Conservation (phyloP, 768 basidiomycete species). For the Leccinum variicolor region DNA sequence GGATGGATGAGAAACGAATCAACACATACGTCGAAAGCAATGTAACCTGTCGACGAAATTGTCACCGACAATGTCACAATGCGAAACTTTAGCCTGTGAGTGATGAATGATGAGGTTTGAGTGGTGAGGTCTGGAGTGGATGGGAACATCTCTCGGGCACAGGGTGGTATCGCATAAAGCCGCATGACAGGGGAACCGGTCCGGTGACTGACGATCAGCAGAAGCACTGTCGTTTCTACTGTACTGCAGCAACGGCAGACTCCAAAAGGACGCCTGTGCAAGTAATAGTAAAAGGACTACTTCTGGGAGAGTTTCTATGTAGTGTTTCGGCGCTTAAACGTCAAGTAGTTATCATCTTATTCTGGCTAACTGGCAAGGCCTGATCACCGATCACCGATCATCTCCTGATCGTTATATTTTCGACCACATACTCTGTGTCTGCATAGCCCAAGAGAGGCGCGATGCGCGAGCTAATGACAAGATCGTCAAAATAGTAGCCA, state of each 20-base stretch:
- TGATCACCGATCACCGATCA: not conserved
- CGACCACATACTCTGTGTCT: conserved; percentile 96
- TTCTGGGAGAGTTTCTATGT: not conserved
- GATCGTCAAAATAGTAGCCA: conserved; percentile 3
- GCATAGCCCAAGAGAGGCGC: conserved; percentile 84
- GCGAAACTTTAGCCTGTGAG: not conserved
- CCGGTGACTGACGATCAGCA: not conserved
- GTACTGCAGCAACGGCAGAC: not conserved
- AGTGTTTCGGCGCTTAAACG: not conserved
- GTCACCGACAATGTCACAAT: not conserved
- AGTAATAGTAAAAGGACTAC: not conserved
- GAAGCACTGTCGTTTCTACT: not conserved
- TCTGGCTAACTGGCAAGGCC: not conserved
- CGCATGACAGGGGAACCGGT: not conserved
- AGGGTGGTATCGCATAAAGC: not conserved
- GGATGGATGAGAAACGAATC: not conserved
- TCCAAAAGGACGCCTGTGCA: not conserved
- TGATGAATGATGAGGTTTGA: not conserved
- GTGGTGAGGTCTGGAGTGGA: not conserved
- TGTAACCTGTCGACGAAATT: not conserved
- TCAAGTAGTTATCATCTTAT: not conserved
- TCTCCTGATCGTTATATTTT: conserved; percentile 79
- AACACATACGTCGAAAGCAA: too few relatives aligned
- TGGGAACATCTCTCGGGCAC: not conserved
- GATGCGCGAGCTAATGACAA: conserved; percentile 64